phyloP scores from a whole-genome alignment of 2,329 filamentous ascomycete genomes.

The Xylaria polymorpha region DNA sequence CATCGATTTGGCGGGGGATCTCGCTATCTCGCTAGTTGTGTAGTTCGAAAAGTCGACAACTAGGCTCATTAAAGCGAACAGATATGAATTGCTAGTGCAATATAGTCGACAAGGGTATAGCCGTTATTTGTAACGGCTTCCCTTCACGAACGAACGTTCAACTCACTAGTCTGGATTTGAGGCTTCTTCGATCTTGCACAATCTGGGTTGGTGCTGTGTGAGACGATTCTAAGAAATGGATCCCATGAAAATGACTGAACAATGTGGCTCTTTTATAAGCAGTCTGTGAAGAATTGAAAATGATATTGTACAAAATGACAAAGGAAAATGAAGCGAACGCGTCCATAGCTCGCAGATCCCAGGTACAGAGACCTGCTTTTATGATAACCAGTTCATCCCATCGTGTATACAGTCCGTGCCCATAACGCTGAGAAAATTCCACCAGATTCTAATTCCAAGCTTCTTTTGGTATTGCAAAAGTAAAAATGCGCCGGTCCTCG shows the following conservation, averaged over 20 bases:
- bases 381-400: conserved; percentile 13
- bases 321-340: conserved; percentile 27
- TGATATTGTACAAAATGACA: conserved; percentile 31
- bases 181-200: neutral
- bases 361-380: conserved; percentile 14
- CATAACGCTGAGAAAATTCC: neutral
- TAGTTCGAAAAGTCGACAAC: neutral
- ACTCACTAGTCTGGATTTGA: neutral
- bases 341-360: conserved; percentile 9
- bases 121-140: neutral
- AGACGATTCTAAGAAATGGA: neutral
- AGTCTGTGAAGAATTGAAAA: conserved; percentile 34
- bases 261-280: conserved; percentile 30
- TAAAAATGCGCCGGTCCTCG: conserved; percentile 25
- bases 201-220: neutral
- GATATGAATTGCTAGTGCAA: neutral
- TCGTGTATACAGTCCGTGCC: conserved; percentile 20
- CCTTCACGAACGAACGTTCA: neutral
- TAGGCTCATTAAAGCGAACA: neutral
- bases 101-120: neutral
- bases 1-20: conserved; percentile 4
- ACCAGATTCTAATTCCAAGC: neutral
- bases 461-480: conserved; percentile 14
- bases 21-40: conserved; percentile 6
- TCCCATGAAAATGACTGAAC: conserved; percentile 12